phyloP scores from a whole-genome alignment of 345 rosid genomes.

The Psidium guajava region DNA sequence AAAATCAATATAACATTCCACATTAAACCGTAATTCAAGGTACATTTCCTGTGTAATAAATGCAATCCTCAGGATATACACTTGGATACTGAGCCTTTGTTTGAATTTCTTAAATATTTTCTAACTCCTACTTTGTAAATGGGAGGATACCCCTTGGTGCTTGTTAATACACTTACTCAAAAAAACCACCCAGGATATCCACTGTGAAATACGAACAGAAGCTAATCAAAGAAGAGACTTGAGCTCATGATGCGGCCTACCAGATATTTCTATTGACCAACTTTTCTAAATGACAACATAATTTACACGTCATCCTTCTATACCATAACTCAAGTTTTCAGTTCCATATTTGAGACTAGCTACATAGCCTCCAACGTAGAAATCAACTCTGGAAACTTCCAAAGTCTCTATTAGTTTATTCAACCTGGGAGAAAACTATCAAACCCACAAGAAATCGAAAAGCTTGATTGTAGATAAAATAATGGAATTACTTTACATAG shows the following conservation, averaged over 20 bases:
- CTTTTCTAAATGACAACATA: background rate
- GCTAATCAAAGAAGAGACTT: background rate
- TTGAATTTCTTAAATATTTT: background rate
- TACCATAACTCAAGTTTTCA: background rate
- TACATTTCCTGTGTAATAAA: background rate
- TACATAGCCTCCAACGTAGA: background rate
- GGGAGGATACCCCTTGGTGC: background rate
- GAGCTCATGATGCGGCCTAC: background rate
- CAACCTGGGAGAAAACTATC: background rate
- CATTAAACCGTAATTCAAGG: background rate
- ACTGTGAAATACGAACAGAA: background rate
- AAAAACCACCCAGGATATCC: background rate
- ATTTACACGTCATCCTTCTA: background rate
- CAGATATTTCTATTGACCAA: background rate
- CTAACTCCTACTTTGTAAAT: background rate
- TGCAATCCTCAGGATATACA: background rate
- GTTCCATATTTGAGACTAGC: background rate
- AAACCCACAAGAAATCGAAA: background rate
- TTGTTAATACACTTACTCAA: background rate
- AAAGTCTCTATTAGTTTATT: background rate
- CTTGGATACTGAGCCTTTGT: background rate
- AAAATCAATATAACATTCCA: background rate
- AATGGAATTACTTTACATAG: background rate
- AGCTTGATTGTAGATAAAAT: background rate
- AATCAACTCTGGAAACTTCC: background rate